Evolutionary conservation across 2,329 filamentous ascomycete species (phyloP).

Genomic region (Colletotrichum musae): DNA sequence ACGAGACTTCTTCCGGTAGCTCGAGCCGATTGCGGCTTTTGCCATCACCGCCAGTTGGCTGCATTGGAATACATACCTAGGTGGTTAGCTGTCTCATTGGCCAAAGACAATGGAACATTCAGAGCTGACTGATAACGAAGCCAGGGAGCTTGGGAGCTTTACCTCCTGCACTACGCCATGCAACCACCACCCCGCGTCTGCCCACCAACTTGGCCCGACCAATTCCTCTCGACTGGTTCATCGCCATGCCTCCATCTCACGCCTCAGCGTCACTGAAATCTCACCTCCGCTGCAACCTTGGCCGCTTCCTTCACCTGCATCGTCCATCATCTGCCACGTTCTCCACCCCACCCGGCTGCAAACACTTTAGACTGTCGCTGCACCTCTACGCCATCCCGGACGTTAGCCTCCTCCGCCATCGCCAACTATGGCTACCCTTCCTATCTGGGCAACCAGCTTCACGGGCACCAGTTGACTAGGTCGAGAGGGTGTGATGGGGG

Average conservation of each 20-base stretch:
- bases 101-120: background rate
- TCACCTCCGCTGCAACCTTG: background rate
- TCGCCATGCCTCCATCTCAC: slow-evolving; percentile 1
- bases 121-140: slow-evolving; percentile 24
- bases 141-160: background rate
- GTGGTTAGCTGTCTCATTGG: slow-evolving; percentile 14
- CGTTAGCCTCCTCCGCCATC: slow-evolving; percentile 12
- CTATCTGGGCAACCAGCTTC: background rate
- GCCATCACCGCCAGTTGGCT: background rate
- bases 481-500: background rate
- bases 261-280: slow-evolving; percentile 6
- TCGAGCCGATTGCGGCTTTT: slow-evolving; percentile 28
- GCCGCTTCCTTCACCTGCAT: background rate
- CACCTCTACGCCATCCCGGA: slow-evolving; percentile 5
- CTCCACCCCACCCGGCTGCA: slow-evolving; percentile 18
- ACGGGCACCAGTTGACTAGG: background rate
- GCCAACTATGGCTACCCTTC: background rate
- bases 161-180: background rate
- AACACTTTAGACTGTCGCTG: slow-evolving; percentile 27
- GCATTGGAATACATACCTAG: background rate
- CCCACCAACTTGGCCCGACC: background rate
- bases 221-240: background rate
- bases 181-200: slow-evolving; percentile 12
- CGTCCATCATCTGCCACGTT: slow-evolving; percentile 23
- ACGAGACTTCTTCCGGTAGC: slow-evolving; percentile 17